Evolutionary conservation across 345 rosid genomes (phyloP).

Genomic region (Eucalyptus dawsonii): DNA sequence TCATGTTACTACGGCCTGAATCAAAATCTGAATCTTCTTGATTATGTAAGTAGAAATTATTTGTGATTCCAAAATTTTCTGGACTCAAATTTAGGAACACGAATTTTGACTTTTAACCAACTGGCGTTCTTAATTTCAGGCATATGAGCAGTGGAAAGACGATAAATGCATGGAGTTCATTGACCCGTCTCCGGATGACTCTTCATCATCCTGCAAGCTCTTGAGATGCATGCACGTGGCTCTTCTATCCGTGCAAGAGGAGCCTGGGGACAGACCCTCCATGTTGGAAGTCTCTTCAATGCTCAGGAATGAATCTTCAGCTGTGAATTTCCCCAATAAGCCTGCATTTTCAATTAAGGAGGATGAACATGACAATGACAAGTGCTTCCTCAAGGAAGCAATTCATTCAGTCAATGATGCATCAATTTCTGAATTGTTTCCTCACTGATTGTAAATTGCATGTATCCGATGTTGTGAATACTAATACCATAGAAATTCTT

Average conservation of each 20-base stretch:
- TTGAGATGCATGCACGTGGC: constrained; percentile 15
- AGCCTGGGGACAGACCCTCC: constrained; percentile 9
- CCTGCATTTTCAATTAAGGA: constrained; percentile 13
- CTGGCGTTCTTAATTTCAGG: background rate
- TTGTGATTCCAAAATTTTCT: background rate
- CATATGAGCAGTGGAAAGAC: constrained; percentile 5
- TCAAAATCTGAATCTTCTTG: constrained; percentile 15
- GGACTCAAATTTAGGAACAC: background rate
- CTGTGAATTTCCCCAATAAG: background rate
- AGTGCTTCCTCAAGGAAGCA: background rate
- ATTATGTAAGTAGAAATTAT: constrained; percentile 14
- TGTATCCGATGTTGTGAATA: background rate
- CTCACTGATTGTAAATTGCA: constrained; percentile 10
- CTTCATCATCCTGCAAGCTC: background rate
- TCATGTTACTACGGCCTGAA: constrained; percentile 5
- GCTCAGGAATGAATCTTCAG: constrained; percentile 1
- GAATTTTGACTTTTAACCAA: background rate
- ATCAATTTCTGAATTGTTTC: constrained; percentile 5
- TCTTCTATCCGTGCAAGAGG: constrained; percentile 13
- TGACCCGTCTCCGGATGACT: constrained; percentile 12
- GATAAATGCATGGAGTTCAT: constrained; percentile 1
- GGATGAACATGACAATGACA: background rate
- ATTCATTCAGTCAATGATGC: constrained; percentile 5
- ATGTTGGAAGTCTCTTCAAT: constrained; percentile 11
- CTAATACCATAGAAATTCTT: background rate